These are phyloP conservation scores for Comarum palustre DNA, from an alignment of 306 rosid genomes.

Conservation along the genomic window DNA sequence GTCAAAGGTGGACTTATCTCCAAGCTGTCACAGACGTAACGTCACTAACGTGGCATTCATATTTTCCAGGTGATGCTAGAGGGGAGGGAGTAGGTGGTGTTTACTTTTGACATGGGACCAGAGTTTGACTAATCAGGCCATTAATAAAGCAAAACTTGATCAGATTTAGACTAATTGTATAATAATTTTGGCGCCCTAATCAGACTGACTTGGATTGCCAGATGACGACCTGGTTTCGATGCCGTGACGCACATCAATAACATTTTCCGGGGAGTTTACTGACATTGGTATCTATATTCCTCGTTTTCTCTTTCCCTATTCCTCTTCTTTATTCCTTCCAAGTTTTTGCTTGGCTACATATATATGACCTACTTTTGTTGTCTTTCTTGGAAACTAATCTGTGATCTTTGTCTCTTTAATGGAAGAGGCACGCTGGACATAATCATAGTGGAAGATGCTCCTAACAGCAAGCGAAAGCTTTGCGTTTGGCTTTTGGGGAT, in stretches of 20 bases:
- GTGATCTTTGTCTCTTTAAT: neutral
- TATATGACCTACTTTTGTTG: neutral
- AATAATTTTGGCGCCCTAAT: neutral
- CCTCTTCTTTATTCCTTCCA: neutral
- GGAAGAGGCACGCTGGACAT: slow-evolving; percentile 10
- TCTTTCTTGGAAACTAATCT: slow-evolving; percentile 1
- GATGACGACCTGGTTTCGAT: neutral
- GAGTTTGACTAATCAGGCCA: neutral
- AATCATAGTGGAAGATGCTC: slow-evolving; percentile 7
- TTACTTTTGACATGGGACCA: slow-evolving; percentile 5
- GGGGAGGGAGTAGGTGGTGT: neutral
- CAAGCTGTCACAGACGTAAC: slow-evolving; percentile 9
- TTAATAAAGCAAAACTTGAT: neutral
- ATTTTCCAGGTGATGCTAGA: neutral
- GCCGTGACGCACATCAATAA: neutral
- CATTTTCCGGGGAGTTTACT: slow-evolving; percentile 3
- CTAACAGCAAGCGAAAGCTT: neutral
- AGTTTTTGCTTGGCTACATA: neutral
- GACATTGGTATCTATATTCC: slow-evolving; percentile 15
- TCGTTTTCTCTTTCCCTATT: slow-evolving; percentile 2
- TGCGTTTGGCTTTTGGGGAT: neutral
- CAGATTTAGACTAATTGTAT: neutral
- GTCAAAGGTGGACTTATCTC: slow-evolving; percentile 2
- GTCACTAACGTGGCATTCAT: slow-evolving; percentile 5
- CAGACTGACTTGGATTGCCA: neutral